These are phyloP conservation scores for Gossypium laxum DNA, from an alignment of 441 rosid genomes.

Conservation along the genomic window DNA sequence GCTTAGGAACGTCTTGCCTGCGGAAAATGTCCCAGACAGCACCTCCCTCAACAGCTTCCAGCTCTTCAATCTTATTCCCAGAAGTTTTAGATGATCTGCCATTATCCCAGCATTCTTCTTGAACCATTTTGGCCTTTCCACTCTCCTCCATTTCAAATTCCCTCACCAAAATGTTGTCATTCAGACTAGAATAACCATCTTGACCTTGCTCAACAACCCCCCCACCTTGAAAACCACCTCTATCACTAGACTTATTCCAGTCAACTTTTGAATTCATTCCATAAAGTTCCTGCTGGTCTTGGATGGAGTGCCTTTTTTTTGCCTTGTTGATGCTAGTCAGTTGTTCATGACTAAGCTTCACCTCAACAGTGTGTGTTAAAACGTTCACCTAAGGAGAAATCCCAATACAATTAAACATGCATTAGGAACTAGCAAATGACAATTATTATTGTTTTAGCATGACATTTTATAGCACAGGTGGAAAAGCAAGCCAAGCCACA, in stretches of 20 bases:
- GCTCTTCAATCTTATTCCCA: conserved; percentile 17
- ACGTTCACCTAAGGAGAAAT: conserved; percentile 54
- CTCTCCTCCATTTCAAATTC: conserved; percentile 12
- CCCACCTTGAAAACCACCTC: conserved; percentile 15
- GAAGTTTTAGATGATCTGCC: conserved; percentile 9
- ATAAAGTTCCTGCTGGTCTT: conserved; percentile 48
- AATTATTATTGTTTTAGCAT: not conserved
- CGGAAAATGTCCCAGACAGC: conserved; percentile 60
- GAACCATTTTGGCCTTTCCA: conserved; percentile 9
- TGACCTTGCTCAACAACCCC: not conserved
- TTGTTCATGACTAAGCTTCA: conserved; percentile 7
- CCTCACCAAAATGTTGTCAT: conserved; percentile 10
- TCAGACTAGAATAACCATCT: conserved; percentile 9
- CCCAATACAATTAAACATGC: not conserved
- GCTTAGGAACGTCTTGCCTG: conserved; percentile 37
- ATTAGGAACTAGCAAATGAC: not conserved
- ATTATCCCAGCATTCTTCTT: conserved; percentile 7
- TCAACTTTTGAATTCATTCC: conserved; percentile 16
- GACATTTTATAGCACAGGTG: not conserved
- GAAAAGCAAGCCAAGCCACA: not conserved
- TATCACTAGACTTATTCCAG: conserved; percentile 13
- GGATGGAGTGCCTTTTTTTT: conserved; percentile 41
- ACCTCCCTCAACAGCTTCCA: conserved; percentile 36
- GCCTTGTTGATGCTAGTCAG: conserved; percentile 21
- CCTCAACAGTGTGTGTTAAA: conserved; percentile 56